These are phyloP conservation scores for Fusarium sp. DNA, from an alignment of 2,329 filamentous ascomycete species.

Conservation along the genomic window DNA sequence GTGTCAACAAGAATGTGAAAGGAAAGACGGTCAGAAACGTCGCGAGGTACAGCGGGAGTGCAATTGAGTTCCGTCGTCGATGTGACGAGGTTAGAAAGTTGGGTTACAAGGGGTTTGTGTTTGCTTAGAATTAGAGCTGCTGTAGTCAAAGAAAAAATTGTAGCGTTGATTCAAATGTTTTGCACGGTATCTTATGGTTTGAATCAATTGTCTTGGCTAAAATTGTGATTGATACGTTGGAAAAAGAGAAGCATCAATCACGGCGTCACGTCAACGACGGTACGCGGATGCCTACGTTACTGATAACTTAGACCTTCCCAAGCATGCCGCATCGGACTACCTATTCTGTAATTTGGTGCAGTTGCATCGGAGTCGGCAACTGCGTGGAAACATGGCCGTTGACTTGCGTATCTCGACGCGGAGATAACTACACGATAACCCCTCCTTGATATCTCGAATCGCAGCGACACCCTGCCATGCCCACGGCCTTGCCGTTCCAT, in stretches of 20 bases:
- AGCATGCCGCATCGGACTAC: background rate
- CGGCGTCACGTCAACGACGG: background rate
- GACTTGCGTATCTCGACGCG: background rate
- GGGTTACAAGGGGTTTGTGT: conserved; percentile 11
- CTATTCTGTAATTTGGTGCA: background rate
- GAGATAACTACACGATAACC: background rate
- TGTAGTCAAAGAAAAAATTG: background rate
- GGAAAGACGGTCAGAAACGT: conserved; percentile 55
- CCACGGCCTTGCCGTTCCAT: background rate
- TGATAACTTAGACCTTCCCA: background rate
- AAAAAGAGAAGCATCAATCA: background rate
- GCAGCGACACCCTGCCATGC: background rate
- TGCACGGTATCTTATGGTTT: background rate
- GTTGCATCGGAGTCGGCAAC: background rate
- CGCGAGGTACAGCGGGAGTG: conserved; percentile 42
- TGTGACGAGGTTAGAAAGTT: conserved; percentile 14
- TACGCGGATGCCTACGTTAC: background rate
- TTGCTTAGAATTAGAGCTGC: background rate
- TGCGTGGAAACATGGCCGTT: background rate
- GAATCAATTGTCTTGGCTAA: background rate
- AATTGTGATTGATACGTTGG: background rate
- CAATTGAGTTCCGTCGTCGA: conserved; percentile 25
- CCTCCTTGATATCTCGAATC: background rate
- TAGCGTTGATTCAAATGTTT: background rate
- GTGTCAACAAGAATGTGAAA: conserved; percentile 65